phyloP scores from a whole-genome alignment of 495 filamentous ascomycete species.

The Jackrogersella multiformis region DNA sequence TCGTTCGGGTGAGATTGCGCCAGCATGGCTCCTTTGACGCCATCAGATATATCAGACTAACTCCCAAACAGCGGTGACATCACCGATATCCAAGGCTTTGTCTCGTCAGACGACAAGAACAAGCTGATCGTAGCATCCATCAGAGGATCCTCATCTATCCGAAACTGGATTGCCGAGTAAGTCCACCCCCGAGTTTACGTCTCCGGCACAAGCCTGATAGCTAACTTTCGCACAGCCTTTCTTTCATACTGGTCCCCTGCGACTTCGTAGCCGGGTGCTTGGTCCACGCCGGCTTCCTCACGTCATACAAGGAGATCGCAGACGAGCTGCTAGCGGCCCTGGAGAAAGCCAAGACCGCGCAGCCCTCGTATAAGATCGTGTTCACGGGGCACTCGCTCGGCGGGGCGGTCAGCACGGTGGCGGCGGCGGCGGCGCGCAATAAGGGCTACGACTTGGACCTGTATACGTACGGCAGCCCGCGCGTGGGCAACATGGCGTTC shows the following conservation, averaged over 20 bases:
- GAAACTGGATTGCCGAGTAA: conserved; percentile 74
- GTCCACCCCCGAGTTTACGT: conserved; percentile 39
- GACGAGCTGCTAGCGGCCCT: conserved; percentile 36
- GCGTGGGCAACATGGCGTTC: conserved; percentile 68
- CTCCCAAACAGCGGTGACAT: conserved; percentile 53
- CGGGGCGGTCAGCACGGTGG: conserved; percentile 70
- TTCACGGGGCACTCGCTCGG: conserved; percentile 76
- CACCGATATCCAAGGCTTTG: conserved; percentile 73
- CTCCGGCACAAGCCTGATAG: neutral
- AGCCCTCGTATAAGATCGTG: conserved; percentile 64
- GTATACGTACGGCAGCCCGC: conserved; percentile 75
- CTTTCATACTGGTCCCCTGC: conserved; percentile 47
- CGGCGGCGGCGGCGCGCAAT: conserved; percentile 65
- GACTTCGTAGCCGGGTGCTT: conserved; percentile 46
- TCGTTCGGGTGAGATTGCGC: conserved; percentile 66
- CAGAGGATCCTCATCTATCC: conserved; percentile 69
- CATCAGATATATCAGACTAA: conserved; percentile 5
- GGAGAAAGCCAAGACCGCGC: conserved; percentile 34
- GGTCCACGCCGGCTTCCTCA: conserved; percentile 53
- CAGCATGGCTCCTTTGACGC: neutral
- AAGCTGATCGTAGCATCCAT: conserved; percentile 72
- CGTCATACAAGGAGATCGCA: conserved; percentile 50
- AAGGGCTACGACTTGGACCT: conserved; percentile 53
- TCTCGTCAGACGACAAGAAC: conserved; percentile 72
- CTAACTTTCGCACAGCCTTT: conserved; percentile 38